phyloP scores from a whole-genome alignment of 1,139 yeast species.

The Suhomyces coccinellae region DNA sequence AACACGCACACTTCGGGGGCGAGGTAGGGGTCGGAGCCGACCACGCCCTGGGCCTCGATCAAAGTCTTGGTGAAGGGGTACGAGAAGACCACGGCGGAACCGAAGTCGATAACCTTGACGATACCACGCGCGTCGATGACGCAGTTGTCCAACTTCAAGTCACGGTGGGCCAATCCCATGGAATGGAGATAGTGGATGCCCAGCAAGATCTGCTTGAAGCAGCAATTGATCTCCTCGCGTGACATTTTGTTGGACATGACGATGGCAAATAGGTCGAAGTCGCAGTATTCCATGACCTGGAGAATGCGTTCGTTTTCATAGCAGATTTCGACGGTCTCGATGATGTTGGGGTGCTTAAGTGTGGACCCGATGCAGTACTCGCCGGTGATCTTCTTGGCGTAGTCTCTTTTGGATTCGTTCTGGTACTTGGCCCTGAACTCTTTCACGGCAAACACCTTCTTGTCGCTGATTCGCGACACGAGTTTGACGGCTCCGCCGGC shows the following conservation, averaged over 20 bases:
- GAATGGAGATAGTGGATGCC: conserved; percentile 86
- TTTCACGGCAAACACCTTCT: conserved; percentile 82
- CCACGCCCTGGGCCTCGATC: conserved; percentile 85
- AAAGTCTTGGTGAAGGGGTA: conserved; percentile 83
- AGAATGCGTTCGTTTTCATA: conserved; percentile 84
- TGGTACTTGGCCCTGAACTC: conserved; percentile 81
- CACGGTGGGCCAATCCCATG: conserved; percentile 89
- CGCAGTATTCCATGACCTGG: conserved; percentile 96
- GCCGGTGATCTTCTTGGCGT: conserved; percentile 90
- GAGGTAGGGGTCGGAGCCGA: conserved; percentile 90
- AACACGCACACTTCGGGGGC: conserved; percentile 93
- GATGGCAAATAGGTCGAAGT: conserved; percentile 87
- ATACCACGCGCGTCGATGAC: conserved; percentile 84
- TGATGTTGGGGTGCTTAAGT: conserved; percentile 84
- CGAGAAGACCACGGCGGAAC: conserved; percentile 89
- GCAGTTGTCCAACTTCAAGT: conserved; percentile 89
- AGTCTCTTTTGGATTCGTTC: conserved; percentile 79
- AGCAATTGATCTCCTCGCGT: conserved; percentile 81
- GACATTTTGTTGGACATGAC: conserved; percentile 96
- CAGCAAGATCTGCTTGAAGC: conserved; percentile 79
- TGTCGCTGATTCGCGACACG: conserved; percentile 67
- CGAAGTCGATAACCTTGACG: conserved; percentile 89
- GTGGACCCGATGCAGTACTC: conserved; percentile 95
- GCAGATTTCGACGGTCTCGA: conserved; percentile 87
- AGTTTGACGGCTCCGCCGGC: conserved; percentile 93